A percentile compares a stretch with the other conserved stretches of the same genome.
Conservation (phyloP, 1,284 basidiomycete genomes). For the Cryptococcus sp. region DNA sequence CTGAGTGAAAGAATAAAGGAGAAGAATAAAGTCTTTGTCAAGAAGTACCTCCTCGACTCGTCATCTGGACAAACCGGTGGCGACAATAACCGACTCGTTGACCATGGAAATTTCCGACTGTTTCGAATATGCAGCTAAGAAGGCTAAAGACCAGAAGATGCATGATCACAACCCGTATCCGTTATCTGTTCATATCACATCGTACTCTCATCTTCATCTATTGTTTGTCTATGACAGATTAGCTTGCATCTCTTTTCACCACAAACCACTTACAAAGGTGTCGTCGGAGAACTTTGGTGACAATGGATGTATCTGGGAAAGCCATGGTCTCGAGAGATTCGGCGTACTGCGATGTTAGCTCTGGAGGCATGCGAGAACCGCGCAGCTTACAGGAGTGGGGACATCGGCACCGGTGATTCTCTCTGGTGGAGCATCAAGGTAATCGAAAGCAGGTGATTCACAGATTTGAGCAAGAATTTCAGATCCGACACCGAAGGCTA, state of each 20-base stretch:
- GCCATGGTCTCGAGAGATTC: conserved; percentile 78
- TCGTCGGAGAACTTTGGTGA: conserved; percentile 87
- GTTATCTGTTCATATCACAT: too few species aligned
- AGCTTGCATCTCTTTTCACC: not conserved
- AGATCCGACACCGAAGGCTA: conserved; percentile 89
- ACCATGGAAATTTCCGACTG: too few species aligned
- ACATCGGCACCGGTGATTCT: conserved; percentile 94
- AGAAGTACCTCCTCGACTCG: too few species aligned
- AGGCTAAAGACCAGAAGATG: too few species aligned
- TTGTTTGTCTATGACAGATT: conserved; percentile 16
- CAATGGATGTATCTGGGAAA: conserved; percentile 83
- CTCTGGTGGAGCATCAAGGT: conserved; percentile 96
- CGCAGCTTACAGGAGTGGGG: conserved; percentile 76
- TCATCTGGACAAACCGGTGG: too few species aligned
- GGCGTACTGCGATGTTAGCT: conserved; percentile 63
- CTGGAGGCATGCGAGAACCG: not conserved
- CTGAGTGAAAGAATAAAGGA: too few species aligned
- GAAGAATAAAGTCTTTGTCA: too few species aligned
- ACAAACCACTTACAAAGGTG: conserved; percentile 58
- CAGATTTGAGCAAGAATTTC: conserved; percentile 96
- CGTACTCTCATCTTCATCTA: not conserved
- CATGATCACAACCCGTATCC: too few species aligned
- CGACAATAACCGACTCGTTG: too few species aligned
- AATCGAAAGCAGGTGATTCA: conserved; percentile 94
- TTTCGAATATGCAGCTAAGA: too few species aligned